Percentiles rank a stretch among this genome's conserved stretches.
phyloP scores from a whole-genome alignment of 73 alveolate genomes.

The Stentor roeselii region DNA sequence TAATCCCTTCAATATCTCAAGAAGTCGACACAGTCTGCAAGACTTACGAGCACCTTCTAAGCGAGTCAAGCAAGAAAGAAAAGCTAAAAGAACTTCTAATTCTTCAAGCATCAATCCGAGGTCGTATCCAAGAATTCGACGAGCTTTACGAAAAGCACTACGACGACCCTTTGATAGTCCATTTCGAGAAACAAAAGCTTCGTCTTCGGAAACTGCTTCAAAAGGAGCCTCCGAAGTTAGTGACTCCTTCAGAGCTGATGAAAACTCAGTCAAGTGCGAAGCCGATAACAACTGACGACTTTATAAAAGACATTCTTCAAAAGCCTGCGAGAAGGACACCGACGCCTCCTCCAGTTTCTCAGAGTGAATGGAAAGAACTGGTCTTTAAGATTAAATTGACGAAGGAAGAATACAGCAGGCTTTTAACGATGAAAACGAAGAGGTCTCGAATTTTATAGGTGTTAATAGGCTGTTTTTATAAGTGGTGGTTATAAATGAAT shows the following conservation, averaged over 20 bases:
- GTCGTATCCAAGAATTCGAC: constrained; percentile 11
- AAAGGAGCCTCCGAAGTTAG: neutral
- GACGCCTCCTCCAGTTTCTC: constrained; percentile 1
- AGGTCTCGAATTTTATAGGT: neutral
- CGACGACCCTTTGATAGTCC: neutral
- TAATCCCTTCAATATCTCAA: constrained; percentile 14
- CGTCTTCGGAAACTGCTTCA: constrained; percentile 16
- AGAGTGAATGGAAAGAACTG: constrained; percentile 22
- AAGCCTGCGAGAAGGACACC: neutral
- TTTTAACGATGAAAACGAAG: neutral
- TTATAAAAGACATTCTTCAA: neutral
- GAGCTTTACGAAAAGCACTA: neutral
- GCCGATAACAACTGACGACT: constrained; percentile 19
- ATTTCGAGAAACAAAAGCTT: constrained; percentile 20
- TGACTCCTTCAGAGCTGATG: neutral
- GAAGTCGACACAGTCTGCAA: neutral
- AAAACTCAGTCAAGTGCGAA: neutral
- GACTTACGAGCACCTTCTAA: neutral
- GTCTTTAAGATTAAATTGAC: constrained; percentile 17
- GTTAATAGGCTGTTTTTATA: neutral
- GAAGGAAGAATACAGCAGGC: constrained; percentile 13
- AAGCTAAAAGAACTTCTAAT: constrained; percentile 16
- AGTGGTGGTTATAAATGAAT: neutral
- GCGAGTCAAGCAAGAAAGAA: neutral
- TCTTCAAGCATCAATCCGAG: constrained; percentile 23